Conservation (phyloP, 352 stramenopile species). For the Pythium rhizo-oryzae region DNA sequence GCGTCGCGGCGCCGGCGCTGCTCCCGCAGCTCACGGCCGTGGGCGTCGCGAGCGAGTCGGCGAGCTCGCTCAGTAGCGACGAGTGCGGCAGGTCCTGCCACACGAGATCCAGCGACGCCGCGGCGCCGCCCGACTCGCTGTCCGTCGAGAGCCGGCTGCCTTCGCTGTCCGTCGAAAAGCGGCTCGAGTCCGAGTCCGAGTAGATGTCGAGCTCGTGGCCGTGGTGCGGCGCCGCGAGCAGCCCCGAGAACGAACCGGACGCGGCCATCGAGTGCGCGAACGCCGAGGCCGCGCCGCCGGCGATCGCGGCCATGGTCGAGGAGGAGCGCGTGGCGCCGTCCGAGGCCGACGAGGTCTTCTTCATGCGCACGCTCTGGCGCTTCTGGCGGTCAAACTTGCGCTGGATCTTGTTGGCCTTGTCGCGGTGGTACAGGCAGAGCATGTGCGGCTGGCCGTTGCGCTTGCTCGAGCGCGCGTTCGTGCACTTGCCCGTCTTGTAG, state of each 20-base stretch:
- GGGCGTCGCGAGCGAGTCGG: not conserved
- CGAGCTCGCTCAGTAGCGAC: constrained; percentile 27
- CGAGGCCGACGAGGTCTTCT: constrained; percentile 35
- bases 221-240: constrained; percentile 11
- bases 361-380: constrained; percentile 66
- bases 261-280: constrained; percentile 26
- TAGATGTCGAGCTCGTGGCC: constrained; percentile 56
- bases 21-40: not conserved
- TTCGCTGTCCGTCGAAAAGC: constrained; percentile 61
- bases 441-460: constrained; percentile 87
- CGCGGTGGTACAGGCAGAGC: constrained; percentile 86
- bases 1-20: constrained; percentile 18
- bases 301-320: not conserved
- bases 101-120: constrained; percentile 45
- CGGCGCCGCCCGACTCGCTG: constrained; percentile 43
- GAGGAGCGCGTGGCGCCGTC: not conserved
- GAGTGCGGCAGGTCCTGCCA: constrained; percentile 56
- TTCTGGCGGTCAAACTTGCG: constrained; percentile 91
- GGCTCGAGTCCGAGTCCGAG: constrained; percentile 71
- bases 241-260: constrained; percentile 26
- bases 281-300: constrained; percentile 14
- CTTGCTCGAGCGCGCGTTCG: constrained; percentile 79
- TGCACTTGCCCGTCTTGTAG: constrained; percentile 91
- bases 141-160: constrained; percentile 50
- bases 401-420: constrained; percentile 91